Conservation (phyloP, 108 stramenopile genomes). For the Stephanodiscus triporus region DNA sequence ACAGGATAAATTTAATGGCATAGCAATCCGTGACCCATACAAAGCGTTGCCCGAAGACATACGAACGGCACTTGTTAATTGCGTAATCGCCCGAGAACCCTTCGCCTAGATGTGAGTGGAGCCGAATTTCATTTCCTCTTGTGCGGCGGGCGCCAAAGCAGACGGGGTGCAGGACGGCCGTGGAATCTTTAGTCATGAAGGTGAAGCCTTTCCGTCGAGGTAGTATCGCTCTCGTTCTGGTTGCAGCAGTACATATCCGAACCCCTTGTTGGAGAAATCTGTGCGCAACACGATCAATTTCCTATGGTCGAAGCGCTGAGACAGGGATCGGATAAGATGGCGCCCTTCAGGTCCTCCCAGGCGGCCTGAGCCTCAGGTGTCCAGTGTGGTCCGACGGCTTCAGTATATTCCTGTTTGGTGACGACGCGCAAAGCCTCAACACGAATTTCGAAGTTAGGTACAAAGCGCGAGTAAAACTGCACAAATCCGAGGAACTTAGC, state of each 20-base stretch:
- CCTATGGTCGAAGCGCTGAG: constrained; percentile 6
- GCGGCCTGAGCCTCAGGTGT: background rate
- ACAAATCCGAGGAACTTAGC: constrained; percentile 15
- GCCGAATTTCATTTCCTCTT: background rate
- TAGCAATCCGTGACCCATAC: constrained; percentile 3
- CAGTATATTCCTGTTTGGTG: background rate
- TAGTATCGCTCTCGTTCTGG: constrained; percentile 11
- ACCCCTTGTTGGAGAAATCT: constrained; percentile 12
- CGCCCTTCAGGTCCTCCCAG: background rate
- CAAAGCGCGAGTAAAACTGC: constrained; percentile 9
- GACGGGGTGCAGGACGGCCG: constrained; percentile 4
- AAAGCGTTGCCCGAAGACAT: background rate
- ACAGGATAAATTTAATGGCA: background rate
- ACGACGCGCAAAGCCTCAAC: background rate
- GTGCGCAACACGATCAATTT: constrained; percentile 5
- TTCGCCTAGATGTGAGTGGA: background rate
- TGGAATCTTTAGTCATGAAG: constrained; percentile 3
- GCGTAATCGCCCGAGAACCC: background rate
- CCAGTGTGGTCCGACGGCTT: background rate
- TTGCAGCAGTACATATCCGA: constrained; percentile 9
- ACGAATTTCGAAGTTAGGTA: constrained; percentile 16
- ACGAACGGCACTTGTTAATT: background rate
- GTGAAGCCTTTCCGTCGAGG: background rate
- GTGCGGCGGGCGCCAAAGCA: background rate
- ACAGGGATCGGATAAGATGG: constrained; percentile 17